Percentiles rank a stretch among this genome's conserved stretches.
These are phyloP conservation scores for Pachyrhizus erosus DNA, from an alignment of 306 rosid genomes.

Conservation along the genomic window DNA sequence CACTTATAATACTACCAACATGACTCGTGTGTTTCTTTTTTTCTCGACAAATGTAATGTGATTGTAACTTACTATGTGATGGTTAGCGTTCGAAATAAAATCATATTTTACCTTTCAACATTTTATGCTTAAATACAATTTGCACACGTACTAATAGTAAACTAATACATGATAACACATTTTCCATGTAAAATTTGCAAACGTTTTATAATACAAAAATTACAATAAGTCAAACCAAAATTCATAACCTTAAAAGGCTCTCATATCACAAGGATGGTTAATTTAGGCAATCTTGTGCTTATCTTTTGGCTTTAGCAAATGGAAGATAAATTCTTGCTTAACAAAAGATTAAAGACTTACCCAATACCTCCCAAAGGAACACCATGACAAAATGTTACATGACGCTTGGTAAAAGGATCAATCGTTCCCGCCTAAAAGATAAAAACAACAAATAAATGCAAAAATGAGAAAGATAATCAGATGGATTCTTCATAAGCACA, in stretches of 20 bases:
- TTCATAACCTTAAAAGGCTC: constrained; percentile 21
- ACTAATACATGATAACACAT: not conserved
- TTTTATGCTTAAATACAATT: constrained; percentile 1
- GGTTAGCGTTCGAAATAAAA: constrained; percentile 18
- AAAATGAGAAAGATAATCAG: constrained; percentile 32
- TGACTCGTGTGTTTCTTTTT: not conserved
- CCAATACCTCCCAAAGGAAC: constrained; percentile 95
- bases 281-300: not conserved
- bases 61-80: not conserved
- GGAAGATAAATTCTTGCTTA: constrained; percentile 25
- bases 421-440: constrained; percentile 57
- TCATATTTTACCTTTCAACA: not conserved
- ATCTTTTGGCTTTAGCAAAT: constrained; percentile 31
- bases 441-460: constrained; percentile 32
- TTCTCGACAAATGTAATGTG: not conserved
- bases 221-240: not conserved
- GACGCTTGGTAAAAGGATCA: constrained; percentile 73
- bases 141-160: constrained; percentile 6
- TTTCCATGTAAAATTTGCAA: not conserved
- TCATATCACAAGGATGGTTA: constrained; percentile 5
- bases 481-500: constrained; percentile 35
- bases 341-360: constrained; percentile 51
- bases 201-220: not conserved
- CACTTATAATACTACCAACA: not conserved
- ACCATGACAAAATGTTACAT: constrained; percentile 69